Percentiles rank a stretch among this genome's conserved stretches.
Conservation (phyloP, 73 alveolate genomes). For the Chromera velia region DNA sequence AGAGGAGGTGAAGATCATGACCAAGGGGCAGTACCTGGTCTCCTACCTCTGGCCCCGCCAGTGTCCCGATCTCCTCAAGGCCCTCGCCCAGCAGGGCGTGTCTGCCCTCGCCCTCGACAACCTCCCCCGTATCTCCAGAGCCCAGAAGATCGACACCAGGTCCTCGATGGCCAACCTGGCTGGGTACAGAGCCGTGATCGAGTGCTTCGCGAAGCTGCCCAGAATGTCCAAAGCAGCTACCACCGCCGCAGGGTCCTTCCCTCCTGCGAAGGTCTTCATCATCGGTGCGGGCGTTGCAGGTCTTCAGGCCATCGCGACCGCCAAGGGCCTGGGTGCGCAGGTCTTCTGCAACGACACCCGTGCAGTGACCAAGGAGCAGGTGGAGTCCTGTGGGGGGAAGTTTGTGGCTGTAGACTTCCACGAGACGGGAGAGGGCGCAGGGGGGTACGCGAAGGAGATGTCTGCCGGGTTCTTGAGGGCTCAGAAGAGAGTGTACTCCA, state of each 20-base stretch:
- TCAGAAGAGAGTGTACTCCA: slow-evolving; percentile 27
- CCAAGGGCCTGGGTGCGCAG: slow-evolving; percentile 5
- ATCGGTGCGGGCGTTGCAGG: slow-evolving; percentile 64
- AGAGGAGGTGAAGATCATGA: not conserved
- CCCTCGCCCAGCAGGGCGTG: slow-evolving; percentile 39
- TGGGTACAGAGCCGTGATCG: slow-evolving; percentile 55
- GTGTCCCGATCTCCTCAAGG: slow-evolving; percentile 1
- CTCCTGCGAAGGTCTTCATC: slow-evolving; percentile 54
- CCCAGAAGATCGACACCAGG: slow-evolving; percentile 35
- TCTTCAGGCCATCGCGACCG: slow-evolving; percentile 50
- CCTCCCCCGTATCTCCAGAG: slow-evolving; percentile 52
- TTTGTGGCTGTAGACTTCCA: not conserved
- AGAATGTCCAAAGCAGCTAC: slow-evolving; percentile 50
- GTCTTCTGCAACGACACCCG: not conserved
- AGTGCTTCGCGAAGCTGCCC: slow-evolving; percentile 44
- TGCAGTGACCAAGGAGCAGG: not conserved
- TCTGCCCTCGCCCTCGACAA: slow-evolving; percentile 51
- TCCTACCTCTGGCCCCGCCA: slow-evolving; percentile 16
- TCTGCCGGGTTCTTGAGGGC: slow-evolving; percentile 48
- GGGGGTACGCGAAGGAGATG: slow-evolving; percentile 27
- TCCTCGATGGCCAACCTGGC: slow-evolving; percentile 34
- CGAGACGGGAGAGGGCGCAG: not conserved
- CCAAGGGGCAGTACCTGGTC: not conserved
- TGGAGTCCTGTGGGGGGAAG: not conserved
- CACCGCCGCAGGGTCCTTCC: slow-evolving; percentile 58